Evolutionary conservation across 768 basidiomycete genomes (phyloP).

Genomic region (Pilatotrama ljubarskyi): DNA sequence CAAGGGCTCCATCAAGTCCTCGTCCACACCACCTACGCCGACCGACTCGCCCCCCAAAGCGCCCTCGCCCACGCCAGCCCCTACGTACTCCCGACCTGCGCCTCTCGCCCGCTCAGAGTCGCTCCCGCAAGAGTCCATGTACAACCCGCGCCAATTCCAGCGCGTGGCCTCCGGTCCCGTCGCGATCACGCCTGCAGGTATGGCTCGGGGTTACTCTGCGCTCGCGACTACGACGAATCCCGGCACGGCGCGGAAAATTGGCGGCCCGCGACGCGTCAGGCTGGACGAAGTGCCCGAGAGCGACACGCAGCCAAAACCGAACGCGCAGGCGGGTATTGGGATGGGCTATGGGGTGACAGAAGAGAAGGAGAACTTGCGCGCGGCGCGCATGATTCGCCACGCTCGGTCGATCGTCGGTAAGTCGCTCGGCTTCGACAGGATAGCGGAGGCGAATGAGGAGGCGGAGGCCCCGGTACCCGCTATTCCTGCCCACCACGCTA

Average conservation of each 20-base stretch:
- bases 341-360: slow-evolving; percentile 24
- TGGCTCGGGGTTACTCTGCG: slow-evolving; percentile 31
- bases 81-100: slow-evolving; percentile 35
- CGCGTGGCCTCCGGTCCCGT: slow-evolving; percentile 66
- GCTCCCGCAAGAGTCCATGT: slow-evolving; percentile 41
- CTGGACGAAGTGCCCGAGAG: slow-evolving; percentile 33
- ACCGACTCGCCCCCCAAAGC: slow-evolving; percentile 35
- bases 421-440: slow-evolving; percentile 26
- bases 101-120: slow-evolving; percentile 71
- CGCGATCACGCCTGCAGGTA: slow-evolving; percentile 32
- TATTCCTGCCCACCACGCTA: slow-evolving; percentile 37
- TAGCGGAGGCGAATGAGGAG: slow-evolving; percentile 22
- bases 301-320: slow-evolving; percentile 38
- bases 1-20: slow-evolving; percentile 50
- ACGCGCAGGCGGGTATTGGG: slow-evolving; percentile 4
- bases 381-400: slow-evolving; percentile 15
- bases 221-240: slow-evolving; percentile 18
- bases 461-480: slow-evolving; percentile 22
- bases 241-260: slow-evolving; percentile 25
- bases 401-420: slow-evolving; percentile 12
- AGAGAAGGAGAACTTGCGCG: slow-evolving; percentile 40
- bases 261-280: slow-evolving; percentile 30
- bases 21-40: slow-evolving; percentile 45
- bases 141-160: slow-evolving; percentile 55
- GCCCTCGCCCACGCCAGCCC: slow-evolving; percentile 40